These are phyloP conservation scores for Geoglossum glabrum DNA, from an alignment of 495 filamentous ascomycete species.

Conservation along the genomic window DNA sequence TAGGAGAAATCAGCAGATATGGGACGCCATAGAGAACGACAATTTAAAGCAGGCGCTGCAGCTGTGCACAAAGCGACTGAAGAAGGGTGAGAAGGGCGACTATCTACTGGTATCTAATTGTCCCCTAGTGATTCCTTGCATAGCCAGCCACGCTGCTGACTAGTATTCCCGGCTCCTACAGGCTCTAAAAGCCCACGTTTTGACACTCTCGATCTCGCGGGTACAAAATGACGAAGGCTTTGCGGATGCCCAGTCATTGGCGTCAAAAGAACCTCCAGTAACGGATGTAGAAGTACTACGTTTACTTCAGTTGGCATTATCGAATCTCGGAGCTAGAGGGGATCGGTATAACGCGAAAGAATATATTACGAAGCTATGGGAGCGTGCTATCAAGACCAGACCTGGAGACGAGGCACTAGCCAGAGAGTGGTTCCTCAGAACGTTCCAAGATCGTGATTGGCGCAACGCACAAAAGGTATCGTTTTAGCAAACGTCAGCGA, in stretches of 20 bases:
- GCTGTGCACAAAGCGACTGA: constrained; percentile 37
- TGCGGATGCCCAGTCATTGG: constrained; percentile 21
- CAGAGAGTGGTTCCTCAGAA: constrained; percentile 30
- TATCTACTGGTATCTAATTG: constrained; percentile 13
- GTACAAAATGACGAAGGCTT: constrained; percentile 3
- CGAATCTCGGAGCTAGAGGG: not conserved
- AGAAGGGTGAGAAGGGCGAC: constrained; percentile 35
- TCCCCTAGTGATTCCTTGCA: not conserved
- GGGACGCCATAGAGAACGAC: constrained; percentile 35
- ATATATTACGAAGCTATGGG: constrained; percentile 28
- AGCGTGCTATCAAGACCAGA: constrained; percentile 30
- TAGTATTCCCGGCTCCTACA: not conserved
- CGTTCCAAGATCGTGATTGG: constrained; percentile 30
- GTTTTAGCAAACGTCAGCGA: not conserved
- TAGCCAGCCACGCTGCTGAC: not conserved
- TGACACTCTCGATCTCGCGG: not conserved
- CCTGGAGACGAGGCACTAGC: constrained; percentile 31
- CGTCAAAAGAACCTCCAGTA: constrained; percentile 26
- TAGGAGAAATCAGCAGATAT: constrained; percentile 35
- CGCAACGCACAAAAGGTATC: constrained; percentile 33
- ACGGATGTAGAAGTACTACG: constrained; percentile 26
- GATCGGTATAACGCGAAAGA: constrained; percentile 1
- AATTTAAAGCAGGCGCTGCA: constrained; percentile 39
- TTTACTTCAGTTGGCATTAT: constrained; percentile 21
- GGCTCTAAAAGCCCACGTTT: constrained; percentile 6